Evolutionary conservation across 2,329 filamentous ascomycete species (phyloP), one percentile per base, ranked within the genome.

Genomic region (Colletotrichum lindemuthianum): DNA sequence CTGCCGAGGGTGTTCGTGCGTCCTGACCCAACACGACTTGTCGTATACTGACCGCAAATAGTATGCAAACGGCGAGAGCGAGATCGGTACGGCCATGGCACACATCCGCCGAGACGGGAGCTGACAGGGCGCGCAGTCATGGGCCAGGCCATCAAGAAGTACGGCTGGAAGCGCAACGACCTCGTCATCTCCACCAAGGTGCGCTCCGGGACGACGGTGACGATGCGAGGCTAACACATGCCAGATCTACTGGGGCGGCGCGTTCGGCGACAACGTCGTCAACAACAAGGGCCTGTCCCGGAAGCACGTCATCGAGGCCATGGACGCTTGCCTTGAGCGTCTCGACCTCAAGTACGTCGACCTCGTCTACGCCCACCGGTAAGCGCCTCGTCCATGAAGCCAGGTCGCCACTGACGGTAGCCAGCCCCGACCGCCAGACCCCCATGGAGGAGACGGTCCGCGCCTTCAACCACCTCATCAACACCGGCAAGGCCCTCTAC

Each of bases 361-460:
- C 71, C 78, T 91, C 47, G 82, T 92, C 69, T 90, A 89, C 71
- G 88, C 89, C 13, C 89, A 92, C 77, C 84, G 89, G 16, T 65
- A 54, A 59, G 66, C 8, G 11, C 2, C 24, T 0, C 8, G 16
- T 39, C 6, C 5, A 4, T 0, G n/a, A 16, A 24, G 5, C 32
- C 2, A 36, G 37, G 40, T n/a, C 7, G 8, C 15, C 33, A 8
- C 54, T 65, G 33, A 67, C 45, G 2, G 16, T 16, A 1, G 7
- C 13, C 10, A 68, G 67, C 6, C 86, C 88, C 2, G 90, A 92
- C 72, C 82, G 86, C 8, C 79, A 86, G 50, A 91, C 88, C 0
- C 89, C 89, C 2, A 91, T 91, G 78, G 88, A 90, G 74, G 89
- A 92, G 78, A 87, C 84, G 2, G 88, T 92, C 41, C 86, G 88